Conservation (phyloP, 768 basidiomycete species). For the Leccinum barrowsii region DNA sequence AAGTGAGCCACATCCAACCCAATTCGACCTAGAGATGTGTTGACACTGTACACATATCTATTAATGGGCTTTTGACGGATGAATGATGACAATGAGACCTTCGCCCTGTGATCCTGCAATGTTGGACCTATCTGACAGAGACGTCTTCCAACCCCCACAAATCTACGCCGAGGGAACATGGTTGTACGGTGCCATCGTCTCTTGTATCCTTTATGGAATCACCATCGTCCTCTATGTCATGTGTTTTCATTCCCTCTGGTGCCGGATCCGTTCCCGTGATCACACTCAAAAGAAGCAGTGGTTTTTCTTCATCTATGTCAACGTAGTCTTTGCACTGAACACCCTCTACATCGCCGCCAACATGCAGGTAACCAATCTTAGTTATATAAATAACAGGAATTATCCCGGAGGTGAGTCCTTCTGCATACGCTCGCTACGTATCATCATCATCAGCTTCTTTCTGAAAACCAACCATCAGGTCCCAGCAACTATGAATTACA, state of each 20-base stretch:
- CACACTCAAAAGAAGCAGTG: constrained; percentile 14
- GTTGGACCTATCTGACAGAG: constrained; percentile 4
- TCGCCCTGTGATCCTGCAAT: constrained; percentile 10
- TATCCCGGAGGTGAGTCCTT: constrained; percentile 28
- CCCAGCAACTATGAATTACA: constrained; percentile 22
- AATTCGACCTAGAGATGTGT: neutral
- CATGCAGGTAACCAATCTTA: constrained; percentile 23
- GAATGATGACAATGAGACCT: neutral
- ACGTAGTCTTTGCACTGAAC: constrained; percentile 26
- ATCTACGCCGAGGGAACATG: constrained; percentile 28
- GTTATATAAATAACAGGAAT: constrained; percentile 30
- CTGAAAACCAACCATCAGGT: constrained; percentile 9
- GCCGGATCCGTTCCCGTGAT: constrained; percentile 13
- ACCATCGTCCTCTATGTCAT: constrained; percentile 24
- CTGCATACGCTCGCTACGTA: neutral
- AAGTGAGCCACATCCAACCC: neutral
- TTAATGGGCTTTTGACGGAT: neutral
- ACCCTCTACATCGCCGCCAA: constrained; percentile 27
- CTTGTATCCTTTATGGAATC: constrained; percentile 27
- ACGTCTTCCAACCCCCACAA: constrained; percentile 7
- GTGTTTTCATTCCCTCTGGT: constrained; percentile 28
- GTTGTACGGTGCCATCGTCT: constrained; percentile 29
- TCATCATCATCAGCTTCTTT: too few relatives aligned
- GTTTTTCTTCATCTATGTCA: constrained; percentile 30
- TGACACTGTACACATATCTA: neutral